Conservation (phyloP, 2,329 filamentous ascomycete genomes). For the Penicillium expansum region DNA sequence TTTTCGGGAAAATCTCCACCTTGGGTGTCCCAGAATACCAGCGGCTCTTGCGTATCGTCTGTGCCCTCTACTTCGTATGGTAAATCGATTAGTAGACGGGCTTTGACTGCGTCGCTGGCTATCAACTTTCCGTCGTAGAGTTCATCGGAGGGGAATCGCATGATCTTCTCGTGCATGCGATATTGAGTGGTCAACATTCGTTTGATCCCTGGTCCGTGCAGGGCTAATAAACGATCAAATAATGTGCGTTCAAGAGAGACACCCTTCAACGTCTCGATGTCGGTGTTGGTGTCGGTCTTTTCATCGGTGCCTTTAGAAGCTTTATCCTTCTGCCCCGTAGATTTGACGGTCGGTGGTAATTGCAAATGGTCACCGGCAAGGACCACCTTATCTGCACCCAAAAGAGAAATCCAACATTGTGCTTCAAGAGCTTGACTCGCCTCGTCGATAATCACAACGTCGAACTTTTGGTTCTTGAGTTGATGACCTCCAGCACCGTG, state of each 20-base stretch:
- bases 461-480: conserved; percentile 75
- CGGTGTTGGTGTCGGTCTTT: conserved; percentile 25
- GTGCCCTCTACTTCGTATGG: conserved; percentile 73
- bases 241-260: conserved; percentile 80
- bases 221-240: conserved; percentile 79
- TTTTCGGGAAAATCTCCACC: conserved; percentile 88
- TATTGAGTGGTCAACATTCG: conserved; percentile 96
- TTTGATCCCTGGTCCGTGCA: conserved; percentile 83
- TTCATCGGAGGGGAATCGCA: conserved; percentile 87
- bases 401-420: conserved; percentile 90
- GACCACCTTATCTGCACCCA: conserved; percentile 77
- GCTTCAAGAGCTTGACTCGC: conserved; percentile 94
- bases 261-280: conserved; percentile 44
- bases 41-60: conserved; percentile 81
- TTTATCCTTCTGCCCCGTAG: conserved; percentile 49
- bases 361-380: conserved; percentile 94
- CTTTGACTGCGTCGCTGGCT: conserved; percentile 75
- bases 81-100: conserved; percentile 71
- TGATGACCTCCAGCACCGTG: conserved; percentile 89
- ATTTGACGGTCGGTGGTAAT: conserved; percentile 91
- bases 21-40: conserved; percentile 95
- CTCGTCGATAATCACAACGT: conserved; percentile 94
- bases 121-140: conserved; percentile 80
- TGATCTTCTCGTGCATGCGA: conserved; percentile 94
- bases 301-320: conserved; percentile 32